A percentile compares a stretch with the other conserved stretches of the same genome.
These are phyloP conservation scores for Talaromyces amestolkiae DNA, from an alignment of 2,329 filamentous ascomycete species.

Conservation along the genomic window DNA sequence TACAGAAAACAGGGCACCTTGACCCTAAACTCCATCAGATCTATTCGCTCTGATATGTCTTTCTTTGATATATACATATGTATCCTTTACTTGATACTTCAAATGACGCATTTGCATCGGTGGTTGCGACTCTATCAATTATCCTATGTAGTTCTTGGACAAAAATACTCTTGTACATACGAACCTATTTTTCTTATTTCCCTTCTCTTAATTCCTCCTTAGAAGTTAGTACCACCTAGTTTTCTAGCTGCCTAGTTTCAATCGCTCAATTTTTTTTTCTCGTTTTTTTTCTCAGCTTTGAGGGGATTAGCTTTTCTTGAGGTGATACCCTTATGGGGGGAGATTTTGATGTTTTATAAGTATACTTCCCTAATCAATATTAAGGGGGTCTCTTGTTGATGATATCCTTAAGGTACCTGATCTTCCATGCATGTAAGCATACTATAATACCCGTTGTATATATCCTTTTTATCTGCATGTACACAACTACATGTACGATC, in stretches of 20 bases:
- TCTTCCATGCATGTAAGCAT: background rate
- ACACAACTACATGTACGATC: background rate
- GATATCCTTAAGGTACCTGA: background rate
- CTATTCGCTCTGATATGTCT: background rate
- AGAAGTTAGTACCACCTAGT: too few species aligned
- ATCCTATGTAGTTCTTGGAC: too few species aligned
- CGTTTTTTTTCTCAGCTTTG: too few species aligned
- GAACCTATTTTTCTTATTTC: too few species aligned
- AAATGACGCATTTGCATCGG: conserved; percentile 11
- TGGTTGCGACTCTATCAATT: background rate
- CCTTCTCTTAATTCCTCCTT: too few species aligned
- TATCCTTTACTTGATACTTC: background rate
- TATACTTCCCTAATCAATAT: background rate
- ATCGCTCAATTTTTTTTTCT: too few species aligned
- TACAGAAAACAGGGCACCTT: background rate
- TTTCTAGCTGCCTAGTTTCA: too few species aligned
- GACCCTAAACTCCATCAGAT: background rate
- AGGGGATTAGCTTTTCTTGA: too few species aligned
- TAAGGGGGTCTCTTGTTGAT: background rate
- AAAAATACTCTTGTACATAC: background rate
- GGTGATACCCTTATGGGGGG: background rate
- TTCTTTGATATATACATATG: background rate
- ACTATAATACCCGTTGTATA: background rate
- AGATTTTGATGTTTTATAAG: background rate
- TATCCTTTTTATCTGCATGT: background rate